A percentile compares a stretch with the other conserved stretches of the same genome.
Conservation (phyloP, 768 basidiomycete species). For the Naganishia vaughanmartiniae region DNA sequence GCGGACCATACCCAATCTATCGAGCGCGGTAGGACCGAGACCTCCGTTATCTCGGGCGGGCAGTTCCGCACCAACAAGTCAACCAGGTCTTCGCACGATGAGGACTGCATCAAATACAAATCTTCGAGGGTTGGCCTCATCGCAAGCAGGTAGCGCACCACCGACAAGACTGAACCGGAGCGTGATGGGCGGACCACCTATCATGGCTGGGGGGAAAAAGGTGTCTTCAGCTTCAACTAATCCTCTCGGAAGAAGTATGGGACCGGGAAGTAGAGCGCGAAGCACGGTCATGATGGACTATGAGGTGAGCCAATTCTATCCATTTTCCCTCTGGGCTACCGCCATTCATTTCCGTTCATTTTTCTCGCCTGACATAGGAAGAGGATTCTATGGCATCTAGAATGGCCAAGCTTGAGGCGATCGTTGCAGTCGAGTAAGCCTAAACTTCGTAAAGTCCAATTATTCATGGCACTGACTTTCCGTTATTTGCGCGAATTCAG, state of each 20-base stretch:
- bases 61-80: neutral
- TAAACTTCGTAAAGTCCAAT: neutral
- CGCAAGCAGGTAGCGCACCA: neutral
- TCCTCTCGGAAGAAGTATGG: neutral
- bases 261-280: conserved; percentile 8
- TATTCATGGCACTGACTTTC: neutral
- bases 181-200: neutral
- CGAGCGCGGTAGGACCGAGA: neutral
- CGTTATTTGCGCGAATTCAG: neutral
- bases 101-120: conserved; percentile 23
- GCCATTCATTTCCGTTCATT: no score
- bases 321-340: neutral
- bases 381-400: conserved; percentile 24
- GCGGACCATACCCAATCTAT: neutral
- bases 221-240: conserved; percentile 5
- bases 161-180: conserved; percentile 2
- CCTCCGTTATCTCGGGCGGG: neutral
- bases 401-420: conserved; percentile 26
- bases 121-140: conserved; percentile 10
- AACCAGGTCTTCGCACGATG: conserved; percentile 5
- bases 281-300: conserved; percentile 23
- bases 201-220: neutral
- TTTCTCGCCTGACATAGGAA: neutral
- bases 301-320: neutral
- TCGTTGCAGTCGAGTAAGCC: conserved; percentile 22